These are phyloP conservation scores for Phalaenopsis equestris DNA, from an alignment of 106 monocot species.

Conservation along the genomic window DNA sequence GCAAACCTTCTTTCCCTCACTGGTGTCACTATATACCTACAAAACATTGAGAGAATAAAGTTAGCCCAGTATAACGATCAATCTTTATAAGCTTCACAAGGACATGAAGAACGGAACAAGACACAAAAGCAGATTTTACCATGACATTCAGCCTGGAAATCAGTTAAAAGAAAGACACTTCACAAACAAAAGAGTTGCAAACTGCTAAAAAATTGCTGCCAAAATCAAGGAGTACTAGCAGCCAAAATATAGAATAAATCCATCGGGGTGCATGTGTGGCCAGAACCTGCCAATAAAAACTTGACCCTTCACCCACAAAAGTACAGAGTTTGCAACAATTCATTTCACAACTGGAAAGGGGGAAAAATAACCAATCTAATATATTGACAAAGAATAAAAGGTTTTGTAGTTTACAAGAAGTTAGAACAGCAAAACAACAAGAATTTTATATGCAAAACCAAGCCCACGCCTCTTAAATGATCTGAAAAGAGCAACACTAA, in stretches of 20 bases:
- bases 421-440: neutral
- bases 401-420: neutral
- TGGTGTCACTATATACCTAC: constrained; percentile 76
- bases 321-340: neutral
- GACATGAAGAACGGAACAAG: neutral
- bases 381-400: neutral
- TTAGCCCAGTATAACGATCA: neutral
- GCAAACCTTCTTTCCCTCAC: constrained; percentile 92
- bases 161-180: neutral
- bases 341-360: neutral
- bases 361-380: neutral
- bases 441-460: neutral
- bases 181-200: neutral
- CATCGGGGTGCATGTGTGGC: neutral
- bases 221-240: neutral
- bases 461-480: neutral
- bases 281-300: neutral
- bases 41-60: neutral
- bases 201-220: neutral
- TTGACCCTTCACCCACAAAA: neutral
- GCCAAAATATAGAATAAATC: neutral
- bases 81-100: neutral
- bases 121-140: neutral
- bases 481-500: neutral
- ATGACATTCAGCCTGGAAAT: neutral